phyloP scores from a whole-genome alignment of 2,329 filamentous ascomycete species.

The Verticillium albo-atrum region DNA sequence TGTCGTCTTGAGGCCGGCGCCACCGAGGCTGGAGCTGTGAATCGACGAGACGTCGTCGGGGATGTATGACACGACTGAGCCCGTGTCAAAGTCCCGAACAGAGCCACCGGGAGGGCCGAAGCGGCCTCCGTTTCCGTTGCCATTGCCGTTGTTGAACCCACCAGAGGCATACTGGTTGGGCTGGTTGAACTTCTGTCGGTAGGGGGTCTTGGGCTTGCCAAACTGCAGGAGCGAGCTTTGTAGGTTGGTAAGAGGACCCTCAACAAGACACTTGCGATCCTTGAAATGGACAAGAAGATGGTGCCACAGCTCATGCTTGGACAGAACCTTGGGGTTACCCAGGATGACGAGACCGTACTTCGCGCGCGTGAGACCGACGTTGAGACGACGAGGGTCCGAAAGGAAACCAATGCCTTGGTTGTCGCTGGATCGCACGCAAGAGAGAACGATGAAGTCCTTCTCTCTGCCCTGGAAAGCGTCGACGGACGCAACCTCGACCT shows the following conservation, averaged over 20 bases:
- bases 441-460: constrained; percentile 98
- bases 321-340: constrained; percentile 94
- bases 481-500: constrained; percentile 96
- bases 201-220: constrained; percentile 86
- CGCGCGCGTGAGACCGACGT: constrained; percentile 92
- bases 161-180: constrained; percentile 65
- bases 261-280: constrained; percentile 91
- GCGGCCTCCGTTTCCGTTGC: constrained; percentile 17
- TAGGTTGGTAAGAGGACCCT: constrained; percentile 92
- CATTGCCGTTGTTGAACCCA: constrained; percentile 19
- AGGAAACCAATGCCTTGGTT: constrained; percentile 99
- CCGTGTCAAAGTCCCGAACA: constrained; percentile 63
- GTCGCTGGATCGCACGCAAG: constrained; percentile 96
- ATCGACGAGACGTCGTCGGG: constrained; percentile 96
- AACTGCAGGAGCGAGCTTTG: constrained; percentile 95
- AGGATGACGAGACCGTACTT: constrained; percentile 96
- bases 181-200: constrained; percentile 75
- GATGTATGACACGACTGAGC: constrained; percentile 91
- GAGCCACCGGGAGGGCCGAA: constrained; percentile 11
- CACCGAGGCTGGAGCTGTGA: constrained; percentile 85
- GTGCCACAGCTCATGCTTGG: constrained; percentile 98
- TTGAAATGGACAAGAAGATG: constrained; percentile 94
- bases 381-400: constrained; percentile 94
- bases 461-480: constrained; percentile 98
- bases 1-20: constrained; percentile 72